Percentiles rank a stretch among this genome's conserved stretches.
Conservation (phyloP, 805 yeast genomes). For the Sugiyamaella americana region DNA sequence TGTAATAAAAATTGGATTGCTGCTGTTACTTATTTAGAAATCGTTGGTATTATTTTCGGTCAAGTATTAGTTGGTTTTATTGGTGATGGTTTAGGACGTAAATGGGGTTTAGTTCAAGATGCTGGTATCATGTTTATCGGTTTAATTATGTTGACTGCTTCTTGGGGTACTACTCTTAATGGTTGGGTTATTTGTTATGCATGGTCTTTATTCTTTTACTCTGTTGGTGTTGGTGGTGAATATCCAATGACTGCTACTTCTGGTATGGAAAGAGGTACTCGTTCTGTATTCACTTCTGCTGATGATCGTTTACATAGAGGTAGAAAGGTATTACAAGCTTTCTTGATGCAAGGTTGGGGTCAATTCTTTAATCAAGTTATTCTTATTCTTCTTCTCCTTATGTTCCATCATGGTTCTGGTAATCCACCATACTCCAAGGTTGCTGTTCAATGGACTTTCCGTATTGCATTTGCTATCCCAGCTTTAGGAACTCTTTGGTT, state of each 20-base stretch:
- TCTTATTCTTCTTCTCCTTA: conserved; percentile 72
- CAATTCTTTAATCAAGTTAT: conserved; percentile 87
- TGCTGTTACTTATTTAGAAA: conserved; percentile 33
- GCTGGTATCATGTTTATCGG: conserved; percentile 55
- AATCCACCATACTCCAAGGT: conserved; percentile 57
- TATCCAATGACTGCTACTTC: conserved; percentile 60
- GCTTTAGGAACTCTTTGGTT: conserved; percentile 36
- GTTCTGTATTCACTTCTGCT: conserved; percentile 23
- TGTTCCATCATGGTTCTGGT: conserved; percentile 92
- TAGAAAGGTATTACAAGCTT: conserved; percentile 37
- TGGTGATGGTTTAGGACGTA: conserved; percentile 55
- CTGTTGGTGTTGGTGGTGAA: conserved; percentile 58
- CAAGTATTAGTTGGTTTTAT: conserved; percentile 53
- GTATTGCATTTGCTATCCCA: conserved; percentile 34
- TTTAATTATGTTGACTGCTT: conserved; percentile 50
- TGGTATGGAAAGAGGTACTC: conserved; percentile 53
- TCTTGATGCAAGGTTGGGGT: conserved; percentile 97
- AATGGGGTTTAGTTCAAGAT: conserved; percentile 54
- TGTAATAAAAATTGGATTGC: conserved; percentile 33
- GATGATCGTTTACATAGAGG: conserved; percentile 37
- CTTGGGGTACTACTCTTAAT: conserved; percentile 50
- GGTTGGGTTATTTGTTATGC: conserved; percentile 49
- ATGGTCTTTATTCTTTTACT: conserved; percentile 44
- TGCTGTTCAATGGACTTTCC: conserved; percentile 36
- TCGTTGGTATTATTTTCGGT: conserved; percentile 52